Percentiles rank a stretch among this genome's conserved stretches.
Conservation (phyloP, 371 early-diverging fungal species). For the Sporodiniella umbellata region DNA sequence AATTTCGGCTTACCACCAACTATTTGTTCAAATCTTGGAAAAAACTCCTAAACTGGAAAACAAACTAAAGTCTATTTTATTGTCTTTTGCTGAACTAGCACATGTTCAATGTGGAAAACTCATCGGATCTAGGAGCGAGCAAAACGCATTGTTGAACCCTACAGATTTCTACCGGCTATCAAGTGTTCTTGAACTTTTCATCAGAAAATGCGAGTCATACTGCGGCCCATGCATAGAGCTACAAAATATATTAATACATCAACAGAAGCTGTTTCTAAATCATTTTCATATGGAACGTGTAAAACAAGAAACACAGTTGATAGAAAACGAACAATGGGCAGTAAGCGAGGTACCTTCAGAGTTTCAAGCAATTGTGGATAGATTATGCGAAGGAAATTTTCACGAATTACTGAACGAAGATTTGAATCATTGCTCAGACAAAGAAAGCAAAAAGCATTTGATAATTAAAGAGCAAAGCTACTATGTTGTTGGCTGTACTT, state of each 20-base stretch:
- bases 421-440: slow-evolving; percentile 1
- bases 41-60: slow-evolving; percentile 17
- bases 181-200: slow-evolving; percentile 72
- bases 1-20: slow-evolving; percentile 57
- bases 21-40: slow-evolving; percentile 48
- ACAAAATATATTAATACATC: slow-evolving; percentile 73
- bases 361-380: slow-evolving; percentile 82
- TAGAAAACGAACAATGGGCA: slow-evolving; percentile 95
- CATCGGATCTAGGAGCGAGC: slow-evolving; percentile 82
- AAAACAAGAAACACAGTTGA: slow-evolving; percentile 80
- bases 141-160: slow-evolving; percentile 82
- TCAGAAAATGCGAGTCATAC: slow-evolving; percentile 66
- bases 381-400: slow-evolving; percentile 54
- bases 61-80: slow-evolving; percentile 64
- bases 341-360: slow-evolving; percentile 89
- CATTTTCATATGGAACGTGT: slow-evolving; percentile 90
- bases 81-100: slow-evolving; percentile 73
- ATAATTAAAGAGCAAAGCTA: slow-evolving; percentile 63
- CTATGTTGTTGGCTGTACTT: slow-evolving; percentile 81
- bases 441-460: slow-evolving; percentile 41
- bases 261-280: slow-evolving; percentile 83
- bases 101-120: slow-evolving; percentile 87
- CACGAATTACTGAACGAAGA: slow-evolving; percentile 11
- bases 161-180: slow-evolving; percentile 85
- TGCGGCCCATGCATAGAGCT: slow-evolving; percentile 86